Evolutionary conservation across 2,329 filamentous ascomycete species (phyloP).

Genomic region (Cercospora janseana): DNA sequence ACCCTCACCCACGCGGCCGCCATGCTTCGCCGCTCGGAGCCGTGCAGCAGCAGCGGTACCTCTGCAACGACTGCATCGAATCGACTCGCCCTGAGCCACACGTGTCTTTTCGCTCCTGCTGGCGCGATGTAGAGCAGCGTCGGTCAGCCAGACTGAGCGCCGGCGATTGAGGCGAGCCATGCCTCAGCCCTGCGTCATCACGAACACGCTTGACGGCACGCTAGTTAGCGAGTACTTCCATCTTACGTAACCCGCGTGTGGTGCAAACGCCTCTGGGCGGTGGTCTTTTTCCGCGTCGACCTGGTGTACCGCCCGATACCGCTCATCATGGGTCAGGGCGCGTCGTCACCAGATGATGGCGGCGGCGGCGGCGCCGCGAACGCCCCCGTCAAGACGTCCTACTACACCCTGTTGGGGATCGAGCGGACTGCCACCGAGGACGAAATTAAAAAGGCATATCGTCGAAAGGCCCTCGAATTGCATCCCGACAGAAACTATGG

Average conservation of each 20-base stretch:
- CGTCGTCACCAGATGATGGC: conserved; percentile 41
- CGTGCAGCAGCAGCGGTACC: no score
- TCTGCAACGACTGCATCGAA: no score
- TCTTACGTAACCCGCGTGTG: not conserved
- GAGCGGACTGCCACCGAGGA: conserved; percentile 72
- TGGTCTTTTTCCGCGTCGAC: not conserved
- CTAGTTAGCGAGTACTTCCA: not conserved
- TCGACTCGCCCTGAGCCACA: no score
- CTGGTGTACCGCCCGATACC: not conserved
- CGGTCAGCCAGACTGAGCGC: no score
- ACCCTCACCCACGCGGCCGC: no score
- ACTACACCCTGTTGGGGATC: conserved; percentile 80
- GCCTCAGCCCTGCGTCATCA: no score
- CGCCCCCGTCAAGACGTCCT: conserved; percentile 64
- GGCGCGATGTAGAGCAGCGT: no score
- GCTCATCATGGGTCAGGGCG: conserved; percentile 47
- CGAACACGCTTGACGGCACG: no score
- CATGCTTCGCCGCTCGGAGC: no score
- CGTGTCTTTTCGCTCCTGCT: no score
- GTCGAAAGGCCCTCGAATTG: conserved; percentile 83
- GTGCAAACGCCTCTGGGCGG: not conserved
- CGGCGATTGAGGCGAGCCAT: no score
- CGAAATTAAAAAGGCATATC: conserved; percentile 94
- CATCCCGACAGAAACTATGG: conserved; percentile 93
- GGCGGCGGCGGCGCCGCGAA: conserved; percentile 28